Base-by-base conservation (phyloP, 805 yeast genomes). In the Yamadazyma paraphyllophila region DNA sequence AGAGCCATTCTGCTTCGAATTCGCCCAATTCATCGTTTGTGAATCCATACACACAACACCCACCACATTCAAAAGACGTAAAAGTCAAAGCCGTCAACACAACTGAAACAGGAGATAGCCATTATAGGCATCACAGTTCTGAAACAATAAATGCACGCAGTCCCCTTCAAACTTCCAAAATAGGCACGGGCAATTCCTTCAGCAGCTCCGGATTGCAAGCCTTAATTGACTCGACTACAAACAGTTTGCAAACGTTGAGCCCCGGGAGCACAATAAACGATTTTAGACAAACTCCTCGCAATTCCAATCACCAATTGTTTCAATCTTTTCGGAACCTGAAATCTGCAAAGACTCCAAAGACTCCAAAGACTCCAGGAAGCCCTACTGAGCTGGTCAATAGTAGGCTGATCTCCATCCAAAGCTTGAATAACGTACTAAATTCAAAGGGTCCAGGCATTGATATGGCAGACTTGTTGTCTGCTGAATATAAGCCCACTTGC, bases 401-500 rank as follows among this genome's bases (percentile, higher is more conserved):
- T 31, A 9, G 14, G 11, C 26, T 15, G 9, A 14, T 36, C 8
- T 13, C 24, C 14, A 14, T 25, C 4, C 31, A 20, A 8, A 25
- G 29, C 14, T 17, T 16, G 24, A 4, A 14, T 20, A 32, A 9
- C n/a, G 17, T 8, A 9, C 36, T 31, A 9, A 12, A 26, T 26
- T 26, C 31, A 29, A 29, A 29, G 31, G 13, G 11, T 29, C 31
- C 31, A 7, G 5, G 38, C 14, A 2, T 20, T 12, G 27, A 24
- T 3, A 25, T 7, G 7, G 26, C 33, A 7, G 40, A 42, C 27
- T 35, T 42, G 12, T 4, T 6, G 7, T 27, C 41, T 2, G 15
- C 37, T 12, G 26, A 26, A 8, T 44, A 33, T 31, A 36, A 44
- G 9, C 47, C 47, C 47, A 9, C 26, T 2, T 3, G 27, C 13